Evolutionary conservation across 495 filamentous ascomycete genomes (phyloP).

Genomic region (Usnea hakonensis): DNA sequence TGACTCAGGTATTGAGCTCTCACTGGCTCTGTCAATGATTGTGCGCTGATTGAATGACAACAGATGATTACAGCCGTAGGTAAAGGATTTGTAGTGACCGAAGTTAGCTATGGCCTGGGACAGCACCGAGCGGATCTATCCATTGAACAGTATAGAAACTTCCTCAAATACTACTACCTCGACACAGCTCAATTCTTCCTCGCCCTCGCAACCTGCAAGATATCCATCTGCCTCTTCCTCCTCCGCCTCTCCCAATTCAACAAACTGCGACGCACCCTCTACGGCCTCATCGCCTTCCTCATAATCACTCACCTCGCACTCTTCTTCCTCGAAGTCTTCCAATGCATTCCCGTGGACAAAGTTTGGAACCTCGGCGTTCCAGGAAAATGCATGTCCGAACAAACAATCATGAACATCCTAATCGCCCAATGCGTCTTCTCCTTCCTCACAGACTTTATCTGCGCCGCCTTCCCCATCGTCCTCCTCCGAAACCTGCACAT

Average conservation of each 20-base stretch:
- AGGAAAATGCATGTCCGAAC: constrained; percentile 5
- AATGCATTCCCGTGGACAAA: constrained; percentile 17
- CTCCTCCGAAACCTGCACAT: constrained; percentile 45
- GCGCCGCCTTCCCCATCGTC: constrained; percentile 38
- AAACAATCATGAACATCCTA: constrained; percentile 7
- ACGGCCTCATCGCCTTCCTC: constrained; percentile 10
- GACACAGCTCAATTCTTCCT: constrained; percentile 22
- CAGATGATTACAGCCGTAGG: constrained; percentile 5
- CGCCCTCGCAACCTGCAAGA: constrained; percentile 30
- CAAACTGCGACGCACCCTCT: background rate
- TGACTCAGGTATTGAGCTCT: background rate
- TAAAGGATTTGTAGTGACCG: constrained; percentile 13
- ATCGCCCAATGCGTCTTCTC: constrained; percentile 19
- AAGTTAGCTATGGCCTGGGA: constrained; percentile 15
- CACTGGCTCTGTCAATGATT: background rate
- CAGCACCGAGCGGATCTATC: constrained; percentile 6
- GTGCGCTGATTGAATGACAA: background rate
- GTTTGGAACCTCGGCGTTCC: constrained; percentile 11
- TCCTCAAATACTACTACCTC: constrained; percentile 17
- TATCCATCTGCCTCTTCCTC: constrained; percentile 34
- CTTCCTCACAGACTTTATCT: constrained; percentile 39
- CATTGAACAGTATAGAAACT: constrained; percentile 8
- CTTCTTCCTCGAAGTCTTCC: constrained; percentile 11
- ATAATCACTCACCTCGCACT: constrained; percentile 12
- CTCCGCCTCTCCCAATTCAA: constrained; percentile 18